phyloP scores from a whole-genome alignment of 306 rosid species.

The Sindora glabra region DNA sequence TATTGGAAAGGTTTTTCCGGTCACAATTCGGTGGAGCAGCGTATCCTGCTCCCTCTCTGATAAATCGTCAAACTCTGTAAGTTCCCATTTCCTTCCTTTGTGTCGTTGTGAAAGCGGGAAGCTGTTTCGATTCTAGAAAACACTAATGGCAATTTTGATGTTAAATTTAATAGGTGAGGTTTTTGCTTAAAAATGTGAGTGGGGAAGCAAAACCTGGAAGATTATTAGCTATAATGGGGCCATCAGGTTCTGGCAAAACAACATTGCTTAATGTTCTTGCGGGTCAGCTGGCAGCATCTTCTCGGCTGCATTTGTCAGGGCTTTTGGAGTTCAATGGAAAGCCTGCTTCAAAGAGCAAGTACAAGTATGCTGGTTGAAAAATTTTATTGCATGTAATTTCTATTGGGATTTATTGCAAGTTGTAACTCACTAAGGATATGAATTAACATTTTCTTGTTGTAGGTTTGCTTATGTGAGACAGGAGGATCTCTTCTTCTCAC shows the following conservation, averaged over 20 bases:
- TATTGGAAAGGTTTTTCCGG: conserved; percentile 46
- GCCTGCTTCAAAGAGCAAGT: conserved; percentile 46
- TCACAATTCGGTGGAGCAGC: conserved; percentile 69
- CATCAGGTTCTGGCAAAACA: conserved; percentile 98
- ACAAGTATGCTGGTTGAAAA: conserved; percentile 38
- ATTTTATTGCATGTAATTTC: conserved; percentile 2
- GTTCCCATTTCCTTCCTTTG: conserved; percentile 12
- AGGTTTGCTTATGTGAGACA: conserved; percentile 94
- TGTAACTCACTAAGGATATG: neutral
- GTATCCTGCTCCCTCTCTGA: conserved; percentile 66
- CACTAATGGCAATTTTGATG: conserved; percentile 6
- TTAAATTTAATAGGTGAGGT: conserved; percentile 44
- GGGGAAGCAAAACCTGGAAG: conserved; percentile 92
- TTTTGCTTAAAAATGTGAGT: conserved; percentile 61
- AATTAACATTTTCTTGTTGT: conserved; percentile 16
- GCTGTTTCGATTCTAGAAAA: no score
- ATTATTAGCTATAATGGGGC: conserved; percentile 86
- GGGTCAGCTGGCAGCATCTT: conserved; percentile 68
- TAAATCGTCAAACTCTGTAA: conserved; percentile 54
- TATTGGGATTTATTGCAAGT: neutral
- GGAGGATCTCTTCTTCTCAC: conserved; percentile 91
- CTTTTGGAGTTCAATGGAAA: conserved; percentile 75
- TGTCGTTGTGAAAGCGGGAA: neutral
- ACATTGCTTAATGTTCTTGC: conserved; percentile 81
- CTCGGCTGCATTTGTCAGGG: conserved; percentile 60